Evolutionary conservation across 2,329 filamentous ascomycete genomes (phyloP).

Genomic region (Talaromyces sp.): DNA sequence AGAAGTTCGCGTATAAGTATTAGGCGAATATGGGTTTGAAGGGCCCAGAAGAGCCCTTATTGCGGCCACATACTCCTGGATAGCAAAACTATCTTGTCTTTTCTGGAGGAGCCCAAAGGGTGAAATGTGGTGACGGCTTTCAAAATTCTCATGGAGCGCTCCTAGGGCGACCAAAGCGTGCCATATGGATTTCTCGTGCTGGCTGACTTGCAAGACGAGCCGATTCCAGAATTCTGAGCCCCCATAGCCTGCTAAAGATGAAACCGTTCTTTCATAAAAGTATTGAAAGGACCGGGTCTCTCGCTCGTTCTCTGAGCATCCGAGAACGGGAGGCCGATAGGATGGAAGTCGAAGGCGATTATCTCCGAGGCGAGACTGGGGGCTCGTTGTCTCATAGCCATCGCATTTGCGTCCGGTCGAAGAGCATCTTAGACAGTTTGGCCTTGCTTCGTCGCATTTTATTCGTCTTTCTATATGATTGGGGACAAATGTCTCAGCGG

Average conservation of each 20-base stretch:
- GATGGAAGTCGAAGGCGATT: not conserved
- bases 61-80: slow-evolving; percentile 5
- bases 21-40: not conserved
- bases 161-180: slow-evolving; percentile 25
- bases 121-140: not conserved
- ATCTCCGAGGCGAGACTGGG: slow-evolving; percentile 8
- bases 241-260: slow-evolving; percentile 20
- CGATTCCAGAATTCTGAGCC: slow-evolving; percentile 22
- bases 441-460: slow-evolving; percentile 29
- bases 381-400: slow-evolving; percentile 17
- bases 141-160: slow-evolving; percentile 23
- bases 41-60: not conserved
- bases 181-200: slow-evolving; percentile 21
- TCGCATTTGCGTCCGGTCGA: slow-evolving; percentile 29
- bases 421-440: slow-evolving; percentile 23
- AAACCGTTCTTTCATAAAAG: slow-evolving; percentile 25
- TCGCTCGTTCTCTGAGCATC: slow-evolving; percentile 12
- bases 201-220: slow-evolving; percentile 19
- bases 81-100: not conserved
- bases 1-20: not conserved
- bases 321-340: not conserved
- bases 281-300: slow-evolving; percentile 26
- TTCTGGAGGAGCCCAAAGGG: not conserved
- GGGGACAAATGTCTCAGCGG: not conserved
- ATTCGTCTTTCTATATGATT: slow-evolving; percentile 19